These are phyloP conservation scores for Globisporangium cederbergense DNA, from an alignment of 352 stramenopile species.

Conservation along the genomic window DNA sequence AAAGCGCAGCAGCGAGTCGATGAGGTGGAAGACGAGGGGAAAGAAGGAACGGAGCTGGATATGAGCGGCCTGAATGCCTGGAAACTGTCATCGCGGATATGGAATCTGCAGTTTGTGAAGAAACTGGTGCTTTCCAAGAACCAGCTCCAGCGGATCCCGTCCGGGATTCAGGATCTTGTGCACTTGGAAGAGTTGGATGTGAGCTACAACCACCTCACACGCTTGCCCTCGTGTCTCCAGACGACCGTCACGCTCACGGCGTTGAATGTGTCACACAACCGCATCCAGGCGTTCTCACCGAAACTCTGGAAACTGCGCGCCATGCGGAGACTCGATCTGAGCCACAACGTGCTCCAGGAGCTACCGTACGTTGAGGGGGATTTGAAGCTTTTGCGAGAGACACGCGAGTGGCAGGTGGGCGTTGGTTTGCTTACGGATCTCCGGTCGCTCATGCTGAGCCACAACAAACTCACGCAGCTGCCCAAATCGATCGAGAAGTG, in stretches of 20 bases:
- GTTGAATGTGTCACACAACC: slow-evolving; percentile 54
- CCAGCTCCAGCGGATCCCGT: slow-evolving; percentile 54
- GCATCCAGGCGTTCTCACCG: slow-evolving; percentile 55
- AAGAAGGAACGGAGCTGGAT: slow-evolving; percentile 29
- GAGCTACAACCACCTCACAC: slow-evolving; percentile 52
- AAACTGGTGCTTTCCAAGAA: slow-evolving; percentile 49
- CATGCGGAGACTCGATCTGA: slow-evolving; percentile 47
- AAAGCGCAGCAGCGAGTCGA: slow-evolving; percentile 58
- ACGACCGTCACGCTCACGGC: slow-evolving; percentile 44
- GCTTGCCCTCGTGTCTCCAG: slow-evolving; percentile 63
- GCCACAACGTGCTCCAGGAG: slow-evolving; percentile 45
- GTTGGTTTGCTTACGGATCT: slow-evolving; percentile 44
- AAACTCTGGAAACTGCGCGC: slow-evolving; percentile 61
- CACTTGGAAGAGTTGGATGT: slow-evolving; percentile 53
- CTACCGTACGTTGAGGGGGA: slow-evolving; percentile 67
- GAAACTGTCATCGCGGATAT: slow-evolving; percentile 62
- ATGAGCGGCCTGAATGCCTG: slow-evolving; percentile 48
- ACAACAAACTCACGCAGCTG: slow-evolving; percentile 46
- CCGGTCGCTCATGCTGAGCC: slow-evolving; percentile 38
- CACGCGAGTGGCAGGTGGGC: slow-evolving; percentile 66
- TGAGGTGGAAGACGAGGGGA: slow-evolving; percentile 34
- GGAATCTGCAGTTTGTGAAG: slow-evolving; percentile 53
- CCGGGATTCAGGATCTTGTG: slow-evolving; percentile 64
- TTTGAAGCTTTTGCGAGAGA: slow-evolving; percentile 66
- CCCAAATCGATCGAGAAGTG: slow-evolving; percentile 57